phyloP scores from a whole-genome alignment of 805 yeast species.

The Wickerhamiella dianesei region DNA sequence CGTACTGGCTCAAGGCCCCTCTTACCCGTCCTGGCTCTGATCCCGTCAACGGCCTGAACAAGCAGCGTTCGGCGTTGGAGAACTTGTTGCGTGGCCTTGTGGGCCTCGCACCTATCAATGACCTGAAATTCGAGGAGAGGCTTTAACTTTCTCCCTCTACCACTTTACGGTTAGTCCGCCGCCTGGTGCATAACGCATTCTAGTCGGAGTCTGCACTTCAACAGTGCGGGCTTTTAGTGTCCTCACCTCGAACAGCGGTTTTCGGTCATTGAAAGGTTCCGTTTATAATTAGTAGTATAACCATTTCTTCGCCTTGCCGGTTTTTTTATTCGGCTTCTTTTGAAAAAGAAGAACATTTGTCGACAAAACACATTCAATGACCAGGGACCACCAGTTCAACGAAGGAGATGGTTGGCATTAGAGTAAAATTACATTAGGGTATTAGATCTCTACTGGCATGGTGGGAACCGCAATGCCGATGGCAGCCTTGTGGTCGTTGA shows the following conservation, averaged over 20 bases:
- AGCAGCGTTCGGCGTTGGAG: conserved; percentile 86
- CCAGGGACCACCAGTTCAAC: too few species aligned
- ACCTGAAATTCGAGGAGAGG: conserved; percentile 90
- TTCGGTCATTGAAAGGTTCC: neutral
- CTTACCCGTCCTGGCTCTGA: conserved; percentile 80
- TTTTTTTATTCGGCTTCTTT: too few species aligned
- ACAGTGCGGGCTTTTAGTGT: neutral
- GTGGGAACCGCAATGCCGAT: neutral
- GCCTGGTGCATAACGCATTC: neutral
- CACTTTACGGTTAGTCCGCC: neutral
- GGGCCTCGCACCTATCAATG: conserved; percentile 82
- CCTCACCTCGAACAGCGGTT: conserved; percentile 1
- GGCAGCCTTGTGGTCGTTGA: neutral
- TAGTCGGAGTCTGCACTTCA: neutral
- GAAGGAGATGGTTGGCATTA: too few species aligned
- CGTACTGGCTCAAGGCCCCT: conserved; percentile 96
- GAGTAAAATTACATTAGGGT: neutral
- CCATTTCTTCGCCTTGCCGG: too few species aligned
- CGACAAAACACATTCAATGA: too few species aligned
- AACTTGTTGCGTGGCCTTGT: conserved; percentile 79
- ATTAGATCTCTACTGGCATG: neutral
- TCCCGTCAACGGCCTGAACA: conserved; percentile 85
- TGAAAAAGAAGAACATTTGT: too few species aligned
- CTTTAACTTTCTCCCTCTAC: conserved; percentile 21
- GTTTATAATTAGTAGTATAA: neutral